Percentiles rank a stretch among this genome's conserved stretches.
Evolutionary conservation across 2,329 filamentous ascomycete genomes (phyloP).

Genomic region (Nothophaeocryptopus gaeumannii): DNA sequence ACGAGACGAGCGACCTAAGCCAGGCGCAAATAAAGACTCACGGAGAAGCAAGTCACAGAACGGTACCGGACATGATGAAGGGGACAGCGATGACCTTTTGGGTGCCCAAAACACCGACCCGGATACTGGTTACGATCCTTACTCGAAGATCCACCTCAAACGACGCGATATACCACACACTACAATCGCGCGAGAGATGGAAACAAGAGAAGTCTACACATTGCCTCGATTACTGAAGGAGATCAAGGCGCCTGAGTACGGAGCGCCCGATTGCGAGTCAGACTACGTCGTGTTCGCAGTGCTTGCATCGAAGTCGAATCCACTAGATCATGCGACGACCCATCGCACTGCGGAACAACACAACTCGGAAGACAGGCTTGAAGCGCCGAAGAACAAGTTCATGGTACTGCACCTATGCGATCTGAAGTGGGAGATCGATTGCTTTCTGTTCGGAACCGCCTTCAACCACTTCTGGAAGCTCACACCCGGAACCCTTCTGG

Average conservation of each 20-base stretch:
- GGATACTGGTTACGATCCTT: slow-evolving; percentile 70
- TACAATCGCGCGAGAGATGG: slow-evolving; percentile 72
- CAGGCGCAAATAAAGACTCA: slow-evolving; percentile 8
- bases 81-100: slow-evolving; percentile 18
- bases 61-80: slow-evolving; percentile 19
- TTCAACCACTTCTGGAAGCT: slow-evolving; percentile 94
- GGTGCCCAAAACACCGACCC: slow-evolving; percentile 16
- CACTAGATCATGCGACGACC: slow-evolving; percentile 58
- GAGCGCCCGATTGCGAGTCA: slow-evolving; percentile 75
- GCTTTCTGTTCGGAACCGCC: slow-evolving; percentile 87
- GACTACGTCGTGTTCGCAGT: slow-evolving; percentile 89
- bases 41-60: not conserved
- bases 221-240: slow-evolving; percentile 77
- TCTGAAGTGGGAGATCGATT: slow-evolving; percentile 82
- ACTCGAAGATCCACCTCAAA: slow-evolving; percentile 79
- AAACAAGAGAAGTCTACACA: slow-evolving; percentile 71
- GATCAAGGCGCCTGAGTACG: slow-evolving; percentile 79
- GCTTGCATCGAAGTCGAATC: slow-evolving; percentile 82
- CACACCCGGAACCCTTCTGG: slow-evolving; percentile 84
- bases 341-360: slow-evolving; percentile 46
- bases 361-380: slow-evolving; percentile 47
- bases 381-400: slow-evolving; percentile 68
- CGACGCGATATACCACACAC: slow-evolving; percentile 79
- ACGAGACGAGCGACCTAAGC: not conserved
- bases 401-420: slow-evolving; percentile 89